Evolutionary conservation across 164 flowering plant genomes (phyloP), one percentile per base, ranked within the genome.

Genomic region (Warburgia ugandensis): DNA sequence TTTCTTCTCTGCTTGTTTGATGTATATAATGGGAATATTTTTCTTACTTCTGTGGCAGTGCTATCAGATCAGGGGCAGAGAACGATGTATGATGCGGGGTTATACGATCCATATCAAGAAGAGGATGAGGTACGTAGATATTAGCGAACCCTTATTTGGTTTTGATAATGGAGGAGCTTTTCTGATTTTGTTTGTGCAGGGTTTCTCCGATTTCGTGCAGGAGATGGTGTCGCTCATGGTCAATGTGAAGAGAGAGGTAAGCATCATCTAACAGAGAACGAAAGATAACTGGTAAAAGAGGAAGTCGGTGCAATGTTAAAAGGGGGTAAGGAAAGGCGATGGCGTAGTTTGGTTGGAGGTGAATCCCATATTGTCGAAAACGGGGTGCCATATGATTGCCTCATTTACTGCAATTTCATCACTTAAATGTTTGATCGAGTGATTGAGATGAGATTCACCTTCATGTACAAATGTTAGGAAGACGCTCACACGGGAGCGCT

Each of bases 41-140:
- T 10, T 14, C 10, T 7, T 19, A 13, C 23, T 14, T 21, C 9
- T 6, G 50, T 1, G 42, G 45, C 75, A 84, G 94, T 85, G 14
- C 57, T 88, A 26, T 88, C 94, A 6, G 94, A 85, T 60, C 52
- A 58, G 49, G 73, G 59, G 48, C 83, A 83, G 63, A 81, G 89
- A 46, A 61, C 52, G 5, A 9, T 83, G 71, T 89, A 89, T 48
- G 85, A 89, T 61, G 78, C 80, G 5, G 94, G 94, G 10, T 48
- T 89, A n/a, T 78, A 77, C 45, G 66, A 75, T 29, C 73, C 73
- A 20, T 55, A 72, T 16, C 79, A 80, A 1, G 86, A 80, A 14
- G 77, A 77, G 3, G 83, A 79, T 6, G 87, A 81, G 67, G 91
- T 55, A 20, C 27, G 22, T 25, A 19, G 5, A 14, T 29, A 2